Evolutionary conservation across 345 rosid species (phyloP).

Genomic region (Linum usitatissimum): DNA sequence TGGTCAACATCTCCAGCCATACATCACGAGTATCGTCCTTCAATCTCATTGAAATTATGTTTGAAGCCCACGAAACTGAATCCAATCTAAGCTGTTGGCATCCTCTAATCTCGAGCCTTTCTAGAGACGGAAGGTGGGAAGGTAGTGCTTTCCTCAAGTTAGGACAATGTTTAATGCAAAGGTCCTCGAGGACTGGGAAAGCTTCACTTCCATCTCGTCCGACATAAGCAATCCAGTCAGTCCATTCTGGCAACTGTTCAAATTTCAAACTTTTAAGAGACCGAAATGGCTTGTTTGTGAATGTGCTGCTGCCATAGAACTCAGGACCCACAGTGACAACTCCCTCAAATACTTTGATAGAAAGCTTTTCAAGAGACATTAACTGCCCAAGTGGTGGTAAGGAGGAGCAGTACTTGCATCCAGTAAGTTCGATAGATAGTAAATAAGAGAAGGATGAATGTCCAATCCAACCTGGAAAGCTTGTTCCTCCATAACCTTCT

Average conservation of each 20-base stretch:
- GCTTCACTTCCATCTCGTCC: background rate
- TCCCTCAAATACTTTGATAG: background rate
- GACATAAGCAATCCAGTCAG: background rate
- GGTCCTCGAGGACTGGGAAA: slow-evolving; percentile 1
- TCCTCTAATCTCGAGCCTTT: slow-evolving; percentile 3
- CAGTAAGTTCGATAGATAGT: background rate
- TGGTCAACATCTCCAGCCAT: background rate
- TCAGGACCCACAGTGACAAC: background rate
- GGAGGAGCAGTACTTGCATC: slow-evolving; percentile 3
- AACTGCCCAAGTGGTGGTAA: slow-evolving; percentile 9
- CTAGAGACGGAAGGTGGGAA: background rate
- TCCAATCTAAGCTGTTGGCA: background rate
- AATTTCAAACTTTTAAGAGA: background rate
- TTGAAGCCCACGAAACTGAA: background rate
- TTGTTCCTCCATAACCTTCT: slow-evolving; percentile 3
- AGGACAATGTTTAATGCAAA: slow-evolving; percentile 1
- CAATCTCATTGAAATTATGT: background rate
- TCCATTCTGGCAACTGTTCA: slow-evolving; percentile 1
- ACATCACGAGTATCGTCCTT: slow-evolving; percentile 1
- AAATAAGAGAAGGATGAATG: slow-evolving; percentile 3
- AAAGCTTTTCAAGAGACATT: background rate
- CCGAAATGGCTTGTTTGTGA: background rate
- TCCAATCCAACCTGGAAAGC: slow-evolving; percentile 4
- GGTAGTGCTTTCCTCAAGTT: background rate
- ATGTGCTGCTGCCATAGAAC: background rate